A percentile compares a stretch with the other conserved stretches of the same genome.
Evolutionary conservation across 2,329 filamentous ascomycete genomes (phyloP).

Genomic region (Diaporthe sp.): DNA sequence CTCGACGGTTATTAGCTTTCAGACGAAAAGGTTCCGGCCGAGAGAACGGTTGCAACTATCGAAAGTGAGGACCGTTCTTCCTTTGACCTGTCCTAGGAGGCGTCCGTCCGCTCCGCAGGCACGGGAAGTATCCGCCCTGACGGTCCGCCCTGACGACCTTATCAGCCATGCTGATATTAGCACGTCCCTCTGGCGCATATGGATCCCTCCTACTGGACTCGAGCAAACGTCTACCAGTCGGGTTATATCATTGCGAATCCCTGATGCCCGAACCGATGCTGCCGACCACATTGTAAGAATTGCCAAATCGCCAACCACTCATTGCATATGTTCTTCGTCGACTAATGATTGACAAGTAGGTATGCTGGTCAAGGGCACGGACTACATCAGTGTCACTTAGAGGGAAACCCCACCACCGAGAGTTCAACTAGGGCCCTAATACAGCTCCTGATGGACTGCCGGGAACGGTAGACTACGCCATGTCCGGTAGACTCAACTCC

Average conservation of each 20-base stretch:
- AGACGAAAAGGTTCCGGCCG: slow-evolving; percentile 13
- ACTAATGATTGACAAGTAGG: slow-evolving; percentile 48
- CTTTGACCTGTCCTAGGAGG: slow-evolving; percentile 44
- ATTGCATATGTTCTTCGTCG: slow-evolving; percentile 48
- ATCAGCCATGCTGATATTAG: slow-evolving; percentile 60
- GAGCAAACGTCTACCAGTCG: slow-evolving; percentile 49
- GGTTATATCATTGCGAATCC: slow-evolving; percentile 51
- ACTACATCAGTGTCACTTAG: slow-evolving; percentile 19
- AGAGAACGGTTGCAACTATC: slow-evolving; percentile 37
- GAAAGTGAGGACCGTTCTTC: slow-evolving; percentile 45
- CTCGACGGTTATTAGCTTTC: neutral
- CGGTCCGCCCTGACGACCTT: slow-evolving; percentile 53
- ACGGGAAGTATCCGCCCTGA: slow-evolving; percentile 42
- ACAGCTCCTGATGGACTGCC: slow-evolving; percentile 17
- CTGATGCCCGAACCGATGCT: slow-evolving; percentile 42
- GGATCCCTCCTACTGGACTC: slow-evolving; percentile 47
- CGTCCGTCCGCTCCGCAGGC: slow-evolving; percentile 49
- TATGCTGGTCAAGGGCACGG: neutral
- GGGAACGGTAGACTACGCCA: slow-evolving; percentile 52
- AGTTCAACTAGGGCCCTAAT: slow-evolving; percentile 18
- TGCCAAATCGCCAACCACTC: slow-evolving; percentile 41
- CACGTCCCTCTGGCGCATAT: slow-evolving; percentile 50
- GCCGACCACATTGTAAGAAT: slow-evolving; percentile 42
- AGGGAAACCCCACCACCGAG: slow-evolving; percentile 21
- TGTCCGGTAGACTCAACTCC: slow-evolving; percentile 61